Base-by-base conservation (phyloP, 306 rosid species). In the Comarum palustre region DNA sequence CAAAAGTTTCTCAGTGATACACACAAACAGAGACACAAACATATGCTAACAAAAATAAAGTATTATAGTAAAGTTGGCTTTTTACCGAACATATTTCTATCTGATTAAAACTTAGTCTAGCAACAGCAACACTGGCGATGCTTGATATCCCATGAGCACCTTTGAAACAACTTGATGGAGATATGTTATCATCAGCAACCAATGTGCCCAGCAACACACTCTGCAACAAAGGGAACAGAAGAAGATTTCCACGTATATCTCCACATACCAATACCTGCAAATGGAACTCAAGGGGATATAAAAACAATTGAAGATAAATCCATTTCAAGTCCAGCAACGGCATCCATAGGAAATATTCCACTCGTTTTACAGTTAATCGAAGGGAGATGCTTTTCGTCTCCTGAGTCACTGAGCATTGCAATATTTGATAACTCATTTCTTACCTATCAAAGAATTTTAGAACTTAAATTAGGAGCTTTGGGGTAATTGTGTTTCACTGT, bases 101-200 rank as follows among this genome's bases (percentile, higher is more conserved):
- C 78, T 85, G 90, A 77, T 69, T 69, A 50, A 81, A 72, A 62
- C 76, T 81, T 74, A 78, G 76, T 67, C 75, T 79, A 50, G 83
- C 71, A 32, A 91, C 66, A 55, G 87, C 77, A 77, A 94, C 84
- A 75, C 90, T 89, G 62, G 95, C 79, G 64, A 94, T 91, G 80
- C 87, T 89, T 65, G 98, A 94, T 82, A 94, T 91, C 80, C 98
- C 98, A 61, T 94, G 98, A 80, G 90, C 92, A 75, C 97, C 98
- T 77, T 89, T 91, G 81, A 94, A 94, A 78, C 79, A 80, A 84
- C 76, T 84, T 61, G 82, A 38, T 29, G 95, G 92, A 68, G 82
- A 54, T 73, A 79, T 75, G 77, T 86, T 88, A 62, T 32, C 73
- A 78, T 81, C 86, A 54, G 77, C 77, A 64, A 57, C 75, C 25